Evolutionary conservation across 768 basidiomycete species (phyloP).

Genomic region (Galerina marginata): DNA sequence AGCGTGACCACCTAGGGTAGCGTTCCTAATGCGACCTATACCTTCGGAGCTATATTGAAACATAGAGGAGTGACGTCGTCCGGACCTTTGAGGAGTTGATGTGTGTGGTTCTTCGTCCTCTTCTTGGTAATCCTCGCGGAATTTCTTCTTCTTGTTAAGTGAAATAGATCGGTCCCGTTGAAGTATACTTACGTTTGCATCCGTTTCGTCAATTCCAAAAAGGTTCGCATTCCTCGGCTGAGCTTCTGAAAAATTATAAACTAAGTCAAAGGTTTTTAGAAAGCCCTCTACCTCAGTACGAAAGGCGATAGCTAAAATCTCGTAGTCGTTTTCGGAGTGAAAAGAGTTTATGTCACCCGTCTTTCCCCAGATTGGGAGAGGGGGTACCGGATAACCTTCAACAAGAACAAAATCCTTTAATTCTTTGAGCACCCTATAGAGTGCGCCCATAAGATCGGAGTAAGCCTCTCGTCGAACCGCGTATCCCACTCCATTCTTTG

Average conservation of each 20-base stretch:
- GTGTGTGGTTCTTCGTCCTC: neutral
- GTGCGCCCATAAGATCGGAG: neutral
- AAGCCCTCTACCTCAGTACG: constrained; percentile 14
- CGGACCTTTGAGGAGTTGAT: neutral
- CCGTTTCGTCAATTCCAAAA: neutral
- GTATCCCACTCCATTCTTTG: neutral
- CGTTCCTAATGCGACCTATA: neutral
- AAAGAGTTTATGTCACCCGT: neutral
- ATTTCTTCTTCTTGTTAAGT: neutral
- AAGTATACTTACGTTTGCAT: neutral
- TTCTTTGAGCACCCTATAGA: neutral
- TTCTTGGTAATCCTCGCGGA: neutral
- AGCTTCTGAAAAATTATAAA: neutral
- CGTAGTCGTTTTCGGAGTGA: constrained; percentile 1
- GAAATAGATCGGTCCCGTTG: neutral
- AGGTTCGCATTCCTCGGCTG: neutral
- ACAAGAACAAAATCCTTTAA: neutral
- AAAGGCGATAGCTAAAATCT: neutral
- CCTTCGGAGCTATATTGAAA: neutral
- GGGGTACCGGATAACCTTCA: neutral
- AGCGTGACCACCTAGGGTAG: neutral
- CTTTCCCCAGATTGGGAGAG: neutral
- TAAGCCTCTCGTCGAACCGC: neutral
- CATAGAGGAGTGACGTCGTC: neutral
- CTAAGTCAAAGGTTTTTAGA: neutral